These are phyloP conservation scores for Ogataea populi-albae DNA, from an alignment of 805 yeast species.

Conservation along the genomic window DNA sequence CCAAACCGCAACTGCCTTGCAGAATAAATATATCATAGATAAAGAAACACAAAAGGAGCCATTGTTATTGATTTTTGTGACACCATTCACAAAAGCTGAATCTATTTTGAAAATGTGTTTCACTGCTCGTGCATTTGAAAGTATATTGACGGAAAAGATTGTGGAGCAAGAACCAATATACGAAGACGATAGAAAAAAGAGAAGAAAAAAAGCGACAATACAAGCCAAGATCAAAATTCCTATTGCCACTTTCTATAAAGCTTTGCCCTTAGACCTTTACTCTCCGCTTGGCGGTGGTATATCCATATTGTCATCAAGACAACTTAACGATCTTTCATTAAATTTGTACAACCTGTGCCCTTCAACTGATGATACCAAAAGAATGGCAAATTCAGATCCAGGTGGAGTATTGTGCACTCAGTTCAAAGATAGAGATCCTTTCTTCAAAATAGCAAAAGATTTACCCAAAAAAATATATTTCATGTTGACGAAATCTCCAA, in stretches of 20 bases:
- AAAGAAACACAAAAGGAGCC: conserved; percentile 28
- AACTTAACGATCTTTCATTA: conserved; percentile 45
- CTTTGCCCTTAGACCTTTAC: conserved; percentile 39
- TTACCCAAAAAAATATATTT: conserved; percentile 44
- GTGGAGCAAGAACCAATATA: conserved; percentile 13
- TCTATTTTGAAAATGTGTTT: conserved; percentile 47
- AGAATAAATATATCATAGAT: conserved; percentile 11
- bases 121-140: conserved; percentile 46
- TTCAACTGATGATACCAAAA: background rate
- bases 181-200: conserved; percentile 27
- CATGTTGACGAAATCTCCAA: conserved; percentile 38
- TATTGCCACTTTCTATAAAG: conserved; percentile 32
- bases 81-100: conserved; percentile 39
- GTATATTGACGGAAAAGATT: conserved; percentile 24
- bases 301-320: conserved; percentile 32
- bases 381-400: conserved; percentile 8
- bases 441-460: conserved; percentile 39
- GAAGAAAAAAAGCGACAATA: conserved; percentile 22
- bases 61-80: conserved; percentile 48
- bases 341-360: conserved; percentile 60
- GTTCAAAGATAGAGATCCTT: conserved; percentile 31
- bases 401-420: background rate
- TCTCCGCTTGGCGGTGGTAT: conserved; percentile 35
- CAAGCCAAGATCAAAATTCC: conserved; percentile 12
- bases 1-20: conserved; percentile 12